phyloP scores from a whole-genome alignment of 805 yeast species.

The Metschnikowia borealis region DNA sequence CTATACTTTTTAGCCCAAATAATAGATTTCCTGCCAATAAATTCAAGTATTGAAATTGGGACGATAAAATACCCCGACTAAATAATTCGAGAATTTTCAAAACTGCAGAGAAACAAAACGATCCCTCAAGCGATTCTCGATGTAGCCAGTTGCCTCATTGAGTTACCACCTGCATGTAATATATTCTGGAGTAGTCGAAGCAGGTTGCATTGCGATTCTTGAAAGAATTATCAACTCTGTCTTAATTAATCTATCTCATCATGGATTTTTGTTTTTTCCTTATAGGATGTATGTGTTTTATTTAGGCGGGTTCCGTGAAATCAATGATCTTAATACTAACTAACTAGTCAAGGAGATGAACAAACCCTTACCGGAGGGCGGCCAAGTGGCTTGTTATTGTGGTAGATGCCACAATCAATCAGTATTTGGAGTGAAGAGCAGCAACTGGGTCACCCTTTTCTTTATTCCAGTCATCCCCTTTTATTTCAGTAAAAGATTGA shows the following conservation, averaged over 20 bases:
- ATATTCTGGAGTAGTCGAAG: not conserved
- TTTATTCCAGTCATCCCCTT: conserved; percentile 17
- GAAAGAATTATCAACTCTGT: not conserved
- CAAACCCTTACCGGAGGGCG: conserved; percentile 15
- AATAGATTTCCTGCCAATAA: not conserved
- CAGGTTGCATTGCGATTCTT: not conserved
- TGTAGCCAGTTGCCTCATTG: not conserved
- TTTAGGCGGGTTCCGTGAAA: not conserved
- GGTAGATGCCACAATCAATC: conserved; percentile 57
- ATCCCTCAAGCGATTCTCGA: not conserved
- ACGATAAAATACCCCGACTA: not conserved
- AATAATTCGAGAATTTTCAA: too few species aligned
- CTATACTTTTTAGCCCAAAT: not conserved
- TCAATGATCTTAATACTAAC: conserved; percentile 6
- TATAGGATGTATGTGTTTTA: conserved; percentile 16
- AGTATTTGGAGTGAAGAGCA: conserved; percentile 49
- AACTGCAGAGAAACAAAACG: not conserved
- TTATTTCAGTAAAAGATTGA: conserved; percentile 13
- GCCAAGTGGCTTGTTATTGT: conserved; percentile 34
- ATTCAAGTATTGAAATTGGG: not conserved
- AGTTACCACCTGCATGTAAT: not conserved
- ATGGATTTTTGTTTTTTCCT: conserved; percentile 19
- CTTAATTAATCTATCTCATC: not conserved
- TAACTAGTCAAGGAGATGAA: conserved; percentile 14
- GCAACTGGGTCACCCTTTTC: conserved; percentile 41